Conservation (phyloP, 306 rosid genomes). For the Ziziphus jujuba region DNA sequence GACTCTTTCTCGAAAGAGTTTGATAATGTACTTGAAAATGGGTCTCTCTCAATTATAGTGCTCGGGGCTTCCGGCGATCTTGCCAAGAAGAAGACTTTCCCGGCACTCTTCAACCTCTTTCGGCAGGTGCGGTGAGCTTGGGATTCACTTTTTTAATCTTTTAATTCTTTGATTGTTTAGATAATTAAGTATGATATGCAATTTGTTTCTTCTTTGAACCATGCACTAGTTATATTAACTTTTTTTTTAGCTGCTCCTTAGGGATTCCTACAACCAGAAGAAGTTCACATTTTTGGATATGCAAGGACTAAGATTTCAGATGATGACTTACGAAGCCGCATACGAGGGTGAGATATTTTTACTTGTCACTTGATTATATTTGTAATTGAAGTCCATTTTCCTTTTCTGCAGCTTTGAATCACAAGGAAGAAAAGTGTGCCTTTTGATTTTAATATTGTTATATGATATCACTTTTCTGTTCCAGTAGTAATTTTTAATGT, state of each 20-base stretch:
- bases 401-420: background rate
- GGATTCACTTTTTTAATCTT: too few relatives aligned
- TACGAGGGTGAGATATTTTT: slow-evolving; percentile 59
- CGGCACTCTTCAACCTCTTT: slow-evolving; percentile 84
- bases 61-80: slow-evolving; percentile 99
- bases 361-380: background rate
- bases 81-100: slow-evolving; percentile 98
- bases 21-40: slow-evolving; percentile 58
- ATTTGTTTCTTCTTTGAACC: background rate
- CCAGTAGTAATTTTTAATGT: too few relatives aligned
- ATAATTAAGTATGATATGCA: background rate
- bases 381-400: background rate
- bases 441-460: too few relatives aligned
- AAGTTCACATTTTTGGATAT: slow-evolving; percentile 91
- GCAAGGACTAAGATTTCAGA: slow-evolving; percentile 86
- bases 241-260: slow-evolving; percentile 1
- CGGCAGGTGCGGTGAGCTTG: slow-evolving; percentile 53
- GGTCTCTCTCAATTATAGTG: slow-evolving; percentile 74
- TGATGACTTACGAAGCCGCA: slow-evolving; percentile 78
- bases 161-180: background rate
- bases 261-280: slow-evolving; percentile 76
- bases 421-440: background rate
- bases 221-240: slow-evolving; percentile 2
- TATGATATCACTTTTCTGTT: too few relatives aligned
- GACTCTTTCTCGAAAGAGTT: slow-evolving; percentile 46